These are phyloP conservation scores for Cryoendolithus antarcticus DNA, from an alignment of 2,329 filamentous ascomycete species.

Conservation along the genomic window DNA sequence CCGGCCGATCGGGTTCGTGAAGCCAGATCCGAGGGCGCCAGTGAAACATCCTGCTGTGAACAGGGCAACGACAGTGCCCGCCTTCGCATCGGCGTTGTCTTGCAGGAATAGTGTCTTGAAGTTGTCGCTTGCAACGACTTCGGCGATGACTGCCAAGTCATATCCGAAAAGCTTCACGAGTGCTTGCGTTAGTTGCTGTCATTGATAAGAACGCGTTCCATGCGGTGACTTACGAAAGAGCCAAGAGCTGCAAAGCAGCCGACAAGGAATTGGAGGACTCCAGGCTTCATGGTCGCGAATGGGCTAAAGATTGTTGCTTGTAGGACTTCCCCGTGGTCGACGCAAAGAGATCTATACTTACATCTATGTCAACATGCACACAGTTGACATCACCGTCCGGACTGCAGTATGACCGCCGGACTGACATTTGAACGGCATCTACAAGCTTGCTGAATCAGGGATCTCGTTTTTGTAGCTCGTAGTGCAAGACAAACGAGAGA, in stretches of 20 bases:
- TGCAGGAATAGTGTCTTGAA: conserved; percentile 12
- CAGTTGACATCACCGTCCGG: no score
- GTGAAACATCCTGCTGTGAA: conserved; percentile 14
- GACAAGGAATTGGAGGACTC: conserved; percentile 18
- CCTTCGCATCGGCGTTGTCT: conserved; percentile 8
- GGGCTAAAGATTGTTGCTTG: no score
- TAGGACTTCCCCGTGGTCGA: no score
- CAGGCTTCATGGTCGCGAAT: conserved; percentile 8
- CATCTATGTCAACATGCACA: no score
- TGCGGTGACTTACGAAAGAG: conserved; percentile 22
- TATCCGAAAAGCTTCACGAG: conserved; percentile 32
- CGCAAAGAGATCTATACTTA: no score
- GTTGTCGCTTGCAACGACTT: conserved; percentile 13
- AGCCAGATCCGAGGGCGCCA: conserved; percentile 35
- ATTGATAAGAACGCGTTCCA: background rate
- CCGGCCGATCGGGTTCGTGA: conserved; percentile 60
- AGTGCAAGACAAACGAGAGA: no score
- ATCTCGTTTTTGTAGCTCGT: no score
- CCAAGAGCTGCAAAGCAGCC: conserved; percentile 34
- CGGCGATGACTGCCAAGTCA: conserved; percentile 24
- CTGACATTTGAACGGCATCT: no score
- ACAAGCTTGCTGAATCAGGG: no score
- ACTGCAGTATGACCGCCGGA: no score
- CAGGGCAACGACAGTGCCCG: conserved; percentile 13
- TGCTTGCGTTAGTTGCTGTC: background rate